Percentiles rank a stretch among this genome's conserved stretches.
Evolutionary conservation across 768 basidiomycete genomes (phyloP).

Genomic region (Boletus subparvulus): DNA sequence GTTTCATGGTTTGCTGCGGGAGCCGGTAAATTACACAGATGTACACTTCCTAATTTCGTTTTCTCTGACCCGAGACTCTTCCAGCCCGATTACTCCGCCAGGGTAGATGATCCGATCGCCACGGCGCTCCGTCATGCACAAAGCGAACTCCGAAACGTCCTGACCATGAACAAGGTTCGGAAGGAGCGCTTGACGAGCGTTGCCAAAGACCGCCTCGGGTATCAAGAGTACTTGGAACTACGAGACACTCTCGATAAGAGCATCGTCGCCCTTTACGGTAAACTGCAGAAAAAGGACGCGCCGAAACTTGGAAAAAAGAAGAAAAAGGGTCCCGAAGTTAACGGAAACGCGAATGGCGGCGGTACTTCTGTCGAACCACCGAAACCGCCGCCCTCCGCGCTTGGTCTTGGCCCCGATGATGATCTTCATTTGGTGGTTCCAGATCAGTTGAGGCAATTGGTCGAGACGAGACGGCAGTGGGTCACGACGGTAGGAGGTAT

Average conservation of each 20-base stretch:
- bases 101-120: constrained; percentile 93
- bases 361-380: constrained; percentile 37
- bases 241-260: constrained; percentile 87
- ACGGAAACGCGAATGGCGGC: constrained; percentile 33
- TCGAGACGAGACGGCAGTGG: constrained; percentile 77
- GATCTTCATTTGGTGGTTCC: constrained; percentile 61
- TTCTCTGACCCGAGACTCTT: constrained; percentile 22
- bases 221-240: constrained; percentile 85
- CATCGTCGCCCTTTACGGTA: constrained; percentile 70
- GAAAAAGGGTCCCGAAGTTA: constrained; percentile 54
- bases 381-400: constrained; percentile 67
- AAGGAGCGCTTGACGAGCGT: constrained; percentile 68
- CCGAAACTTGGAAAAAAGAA: constrained; percentile 73
- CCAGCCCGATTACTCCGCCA: constrained; percentile 71
- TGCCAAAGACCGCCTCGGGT: constrained; percentile 84
- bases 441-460: constrained; percentile 67
- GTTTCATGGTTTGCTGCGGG: constrained; percentile 68
- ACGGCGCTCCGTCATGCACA: constrained; percentile 89
- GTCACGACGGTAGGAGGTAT: constrained; percentile 71
- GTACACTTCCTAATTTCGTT: background rate
- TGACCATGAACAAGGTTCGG: constrained; percentile 81
- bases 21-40: constrained; percentile 54
- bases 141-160: constrained; percentile 70
- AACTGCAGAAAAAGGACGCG: constrained; percentile 78
- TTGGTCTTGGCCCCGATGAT: constrained; percentile 68